Evolutionary conservation across 108 stramenopile species (phyloP), one percentile per base, ranked within the genome.

Genomic region (Skeletonema marinoi): DNA sequence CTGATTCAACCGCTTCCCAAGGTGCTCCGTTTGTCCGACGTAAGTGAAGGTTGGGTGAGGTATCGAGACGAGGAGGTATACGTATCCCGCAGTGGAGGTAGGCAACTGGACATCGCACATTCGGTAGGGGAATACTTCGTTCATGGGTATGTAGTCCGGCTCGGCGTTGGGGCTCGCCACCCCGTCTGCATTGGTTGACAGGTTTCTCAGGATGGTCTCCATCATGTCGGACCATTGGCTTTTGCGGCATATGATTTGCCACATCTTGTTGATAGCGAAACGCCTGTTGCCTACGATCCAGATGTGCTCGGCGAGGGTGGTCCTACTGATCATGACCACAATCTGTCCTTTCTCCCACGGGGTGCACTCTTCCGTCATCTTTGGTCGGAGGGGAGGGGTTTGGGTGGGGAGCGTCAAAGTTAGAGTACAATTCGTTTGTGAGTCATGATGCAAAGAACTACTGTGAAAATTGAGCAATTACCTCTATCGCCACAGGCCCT

Each of bases 401-500:
- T 10, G 12, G 44, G 44, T 9, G n/a, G n/a, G n/a, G n/a, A 44
- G 44, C 9, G 13, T 44, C 44, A 44, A 10, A 44, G 44, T 13
- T 14, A 44, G 44, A 44, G 44, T 14, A 44, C 44, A 44, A 44
- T 35, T 35, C 4, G 44, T 8, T 44, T 44, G 44, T 35, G 33
- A 35, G 33, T 35, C 33, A 35, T 35, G 33, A 35, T 35, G 33
- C 33, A 35, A 35, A 35, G 33, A 35, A 4, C 33, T 35, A 35
- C 33, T 4, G 4, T 35, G 33, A 35, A 35, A 35, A 35, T 35
- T 10, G 44, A 44, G 9, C 44, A 44, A 44, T 44, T 44, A 76
- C 59, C 41, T 76, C 66, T 14, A 76, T 36, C 16, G 66, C 66
- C 16, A 58, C 56, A 39, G 35, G 32, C 32, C 54, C 66, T n/a